Conservation (phyloP, 441 rosid species). For the Erodium trifolium region DNA sequence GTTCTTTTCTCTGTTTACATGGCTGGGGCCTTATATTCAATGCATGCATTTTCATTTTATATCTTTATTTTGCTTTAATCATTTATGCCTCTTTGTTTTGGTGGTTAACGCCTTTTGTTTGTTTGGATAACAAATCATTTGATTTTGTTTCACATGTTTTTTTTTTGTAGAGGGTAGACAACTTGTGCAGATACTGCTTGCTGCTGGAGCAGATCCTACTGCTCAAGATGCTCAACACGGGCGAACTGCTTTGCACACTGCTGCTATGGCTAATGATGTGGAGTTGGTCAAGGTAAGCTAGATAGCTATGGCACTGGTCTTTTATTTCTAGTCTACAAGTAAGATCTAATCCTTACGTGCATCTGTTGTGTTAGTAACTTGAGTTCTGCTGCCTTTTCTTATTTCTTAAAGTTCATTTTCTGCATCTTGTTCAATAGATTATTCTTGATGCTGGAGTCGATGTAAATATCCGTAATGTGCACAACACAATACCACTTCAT, state of each 20-base stretch:
- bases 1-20: not conserved
- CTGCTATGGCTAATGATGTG: constrained; percentile 91
- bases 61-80: too few species aligned
- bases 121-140: not conserved
- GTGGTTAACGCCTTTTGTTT: not conserved
- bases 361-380: constrained; percentile 2
- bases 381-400: constrained; percentile 6
- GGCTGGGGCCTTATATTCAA: not conserved
- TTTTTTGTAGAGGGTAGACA: constrained; percentile 80
- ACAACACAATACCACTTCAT: constrained; percentile 88
- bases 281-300: constrained; percentile 79
- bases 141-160: constrained; percentile 10
- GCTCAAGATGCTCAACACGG: constrained; percentile 87
- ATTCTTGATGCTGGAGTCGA: constrained; percentile 97
- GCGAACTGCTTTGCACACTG: constrained; percentile 88
- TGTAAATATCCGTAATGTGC: constrained; percentile 80
- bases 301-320: not conserved
- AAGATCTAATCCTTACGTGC: not conserved
- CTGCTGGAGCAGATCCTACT: constrained; percentile 91
- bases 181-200: constrained; percentile 70
- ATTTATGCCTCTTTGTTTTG: not conserved
- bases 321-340: not conserved
- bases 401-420: not conserved
- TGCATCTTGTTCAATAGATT: constrained; percentile 42
- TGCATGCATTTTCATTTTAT: too few species aligned